Percentiles rank a stretch among this genome's conserved stretches.
These are phyloP conservation scores for Posidonia australis DNA, from an alignment of 106 monocot genomes.

Conservation along the genomic window DNA sequence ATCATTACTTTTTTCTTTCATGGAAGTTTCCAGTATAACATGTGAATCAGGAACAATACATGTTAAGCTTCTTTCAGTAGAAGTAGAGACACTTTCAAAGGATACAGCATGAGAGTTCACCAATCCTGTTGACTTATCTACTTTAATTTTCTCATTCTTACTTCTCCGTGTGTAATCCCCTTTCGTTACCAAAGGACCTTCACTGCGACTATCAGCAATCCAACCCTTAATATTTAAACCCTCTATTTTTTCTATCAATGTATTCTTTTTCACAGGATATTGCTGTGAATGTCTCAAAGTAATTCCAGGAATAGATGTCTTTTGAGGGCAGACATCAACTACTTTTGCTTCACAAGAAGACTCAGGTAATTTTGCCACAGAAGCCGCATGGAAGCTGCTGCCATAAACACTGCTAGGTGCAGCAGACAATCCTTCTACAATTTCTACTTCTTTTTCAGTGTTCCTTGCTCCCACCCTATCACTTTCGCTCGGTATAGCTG, in stretches of 20 bases:
- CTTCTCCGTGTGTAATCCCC: constrained; percentile 5
- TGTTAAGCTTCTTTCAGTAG: neutral
- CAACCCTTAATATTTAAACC: constrained; percentile 19
- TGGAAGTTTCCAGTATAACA: constrained; percentile 3
- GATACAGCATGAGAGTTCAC: neutral
- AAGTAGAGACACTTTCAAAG: neutral
- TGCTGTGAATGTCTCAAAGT: neutral
- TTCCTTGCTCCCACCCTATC: neutral
- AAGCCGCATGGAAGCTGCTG: no score
- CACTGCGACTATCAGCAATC: constrained; percentile 22
- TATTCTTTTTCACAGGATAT: constrained; percentile 2
- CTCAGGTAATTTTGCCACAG: neutral
- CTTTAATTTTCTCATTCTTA: neutral
- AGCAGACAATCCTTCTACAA: neutral
- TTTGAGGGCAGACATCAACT: neutral
- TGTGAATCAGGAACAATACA: neutral
- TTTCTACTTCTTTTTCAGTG: neutral
- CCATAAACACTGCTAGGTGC: neutral
- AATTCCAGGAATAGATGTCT: neutral
- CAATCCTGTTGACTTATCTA: constrained; percentile 1
- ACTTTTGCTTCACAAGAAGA: neutral
- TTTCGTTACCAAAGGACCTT: constrained; percentile 9
- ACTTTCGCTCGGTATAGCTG: neutral
- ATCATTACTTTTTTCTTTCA: constrained; percentile 4
- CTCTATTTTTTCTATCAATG: constrained; percentile 23